Evolutionary conservation across 768 basidiomycete genomes (phyloP).

Genomic region (Scleroderma citrinum): DNA sequence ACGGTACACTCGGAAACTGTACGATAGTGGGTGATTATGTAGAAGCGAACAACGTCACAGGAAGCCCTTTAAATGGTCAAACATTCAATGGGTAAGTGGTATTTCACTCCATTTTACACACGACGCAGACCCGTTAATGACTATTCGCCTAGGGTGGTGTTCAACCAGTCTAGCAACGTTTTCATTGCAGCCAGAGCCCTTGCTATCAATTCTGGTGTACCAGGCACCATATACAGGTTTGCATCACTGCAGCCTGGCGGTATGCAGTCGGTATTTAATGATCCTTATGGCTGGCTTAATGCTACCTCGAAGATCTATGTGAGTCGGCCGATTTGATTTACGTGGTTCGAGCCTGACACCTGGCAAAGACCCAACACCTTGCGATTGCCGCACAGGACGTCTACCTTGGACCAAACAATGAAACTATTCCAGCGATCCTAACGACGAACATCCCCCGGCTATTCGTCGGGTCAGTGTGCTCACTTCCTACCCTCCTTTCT

Average conservation of each 20-base stretch:
- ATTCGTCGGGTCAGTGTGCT: slow-evolving; percentile 48
- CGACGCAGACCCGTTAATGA: neutral
- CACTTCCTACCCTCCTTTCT: neutral
- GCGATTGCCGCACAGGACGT: slow-evolving; percentile 49
- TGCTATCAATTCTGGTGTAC: slow-evolving; percentile 46
- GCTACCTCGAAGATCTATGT: slow-evolving; percentile 38
- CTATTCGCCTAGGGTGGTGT: slow-evolving; percentile 34
- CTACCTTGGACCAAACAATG: slow-evolving; percentile 47
- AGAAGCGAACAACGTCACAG: slow-evolving; percentile 48
- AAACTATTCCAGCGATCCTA: slow-evolving; percentile 33
- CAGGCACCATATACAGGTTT: slow-evolving; percentile 53
- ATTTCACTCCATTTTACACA: neutral
- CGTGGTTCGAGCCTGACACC: neutral
- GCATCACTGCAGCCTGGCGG: slow-evolving; percentile 41
- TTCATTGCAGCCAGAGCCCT: slow-evolving; percentile 49
- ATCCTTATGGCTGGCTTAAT: slow-evolving; percentile 46
- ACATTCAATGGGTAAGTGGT: slow-evolving; percentile 54
- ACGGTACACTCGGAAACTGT: slow-evolving; percentile 37
- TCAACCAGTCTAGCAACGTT: slow-evolving; percentile 29
- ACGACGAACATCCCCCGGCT: slow-evolving; percentile 43
- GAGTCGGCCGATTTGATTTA: slow-evolving; percentile 4
- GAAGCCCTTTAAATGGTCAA: slow-evolving; percentile 35
- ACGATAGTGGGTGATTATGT: slow-evolving; percentile 22
- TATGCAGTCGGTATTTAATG: slow-evolving; percentile 40
- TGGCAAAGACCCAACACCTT: slow-evolving; percentile 48